These are phyloP conservation scores for Colletotrichum salicis DNA, from an alignment of 2,329 filamentous ascomycete genomes.

Conservation along the genomic window DNA sequence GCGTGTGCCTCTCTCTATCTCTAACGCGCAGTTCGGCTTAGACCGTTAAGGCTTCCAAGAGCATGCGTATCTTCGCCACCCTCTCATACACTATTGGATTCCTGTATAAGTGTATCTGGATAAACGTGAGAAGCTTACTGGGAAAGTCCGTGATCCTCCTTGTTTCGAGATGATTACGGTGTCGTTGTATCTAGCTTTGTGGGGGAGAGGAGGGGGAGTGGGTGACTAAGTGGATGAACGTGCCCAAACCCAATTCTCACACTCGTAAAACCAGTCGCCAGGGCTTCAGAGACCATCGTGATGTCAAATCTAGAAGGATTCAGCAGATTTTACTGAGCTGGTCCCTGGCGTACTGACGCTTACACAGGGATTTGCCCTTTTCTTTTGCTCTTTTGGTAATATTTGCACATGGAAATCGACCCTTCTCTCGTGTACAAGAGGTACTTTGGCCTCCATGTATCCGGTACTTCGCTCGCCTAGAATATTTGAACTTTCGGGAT, in stretches of 20 bases:
- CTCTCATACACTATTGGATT: not conserved
- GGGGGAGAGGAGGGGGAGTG: not conserved
- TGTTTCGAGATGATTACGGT: constrained; percentile 19
- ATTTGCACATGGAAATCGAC: not conserved
- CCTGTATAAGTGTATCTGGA: not conserved
- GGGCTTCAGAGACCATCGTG: not conserved
- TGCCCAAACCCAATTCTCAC: not conserved
- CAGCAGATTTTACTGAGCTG: not conserved
- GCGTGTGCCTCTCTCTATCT: not conserved
- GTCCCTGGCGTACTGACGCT: not conserved
- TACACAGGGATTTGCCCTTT: not conserved
- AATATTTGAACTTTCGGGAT: not conserved
- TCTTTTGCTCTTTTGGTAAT: not conserved
- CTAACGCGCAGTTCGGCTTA: not conserved
- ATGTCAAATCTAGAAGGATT: not conserved
- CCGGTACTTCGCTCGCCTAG: not conserved
- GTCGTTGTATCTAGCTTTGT: constrained; percentile 11
- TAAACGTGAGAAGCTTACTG: not conserved
- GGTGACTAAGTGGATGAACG: not conserved
- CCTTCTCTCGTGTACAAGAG: not conserved
- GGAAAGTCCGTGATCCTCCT: not conserved
- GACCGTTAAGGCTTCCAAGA: not conserved
- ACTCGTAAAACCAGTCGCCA: not conserved
- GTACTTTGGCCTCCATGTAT: not conserved
- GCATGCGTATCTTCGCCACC: not conserved